Percentiles rank a stretch among this genome's conserved stretches.
These are phyloP conservation scores for Geotrichum carabidarum DNA, from an alignment of 1,139 yeast species.

Conservation along the genomic window DNA sequence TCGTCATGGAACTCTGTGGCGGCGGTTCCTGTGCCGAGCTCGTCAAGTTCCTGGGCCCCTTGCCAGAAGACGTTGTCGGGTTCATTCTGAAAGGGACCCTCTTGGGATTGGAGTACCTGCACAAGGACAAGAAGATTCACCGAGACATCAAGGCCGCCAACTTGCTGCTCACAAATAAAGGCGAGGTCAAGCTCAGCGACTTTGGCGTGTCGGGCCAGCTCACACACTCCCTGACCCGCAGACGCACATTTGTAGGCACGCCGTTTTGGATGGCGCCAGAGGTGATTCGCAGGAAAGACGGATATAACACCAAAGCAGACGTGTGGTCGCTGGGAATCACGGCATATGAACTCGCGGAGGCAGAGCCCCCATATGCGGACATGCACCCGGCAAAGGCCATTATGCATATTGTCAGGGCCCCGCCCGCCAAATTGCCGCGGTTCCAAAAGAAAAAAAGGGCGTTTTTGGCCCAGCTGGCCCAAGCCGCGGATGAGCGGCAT, in stretches of 20 bases:
- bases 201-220: slow-evolving; percentile 92
- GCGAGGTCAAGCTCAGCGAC: slow-evolving; percentile 89
- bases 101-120: slow-evolving; percentile 66
- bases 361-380: slow-evolving; percentile 63
- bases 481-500: slow-evolving; percentile 4
- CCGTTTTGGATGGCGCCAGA: slow-evolving; percentile 99
- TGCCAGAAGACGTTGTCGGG: slow-evolving; percentile 16
- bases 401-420: slow-evolving; percentile 61
- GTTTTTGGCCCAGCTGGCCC: neutral
- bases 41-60: slow-evolving; percentile 16
- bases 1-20: slow-evolving; percentile 88
- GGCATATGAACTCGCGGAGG: slow-evolving; percentile 85
- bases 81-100: slow-evolving; percentile 47
- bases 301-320: slow-evolving; percentile 84
- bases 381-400: slow-evolving; percentile 71
- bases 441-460: slow-evolving; percentile 10
- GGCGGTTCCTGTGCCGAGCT: slow-evolving; percentile 87
- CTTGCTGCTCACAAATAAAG: slow-evolving; percentile 57
- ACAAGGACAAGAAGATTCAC: slow-evolving; percentile 74
- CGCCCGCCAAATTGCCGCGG: slow-evolving; percentile 58
- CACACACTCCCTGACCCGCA: slow-evolving; percentile 65
- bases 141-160: slow-evolving; percentile 86
- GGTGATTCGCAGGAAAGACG: slow-evolving; percentile 46
- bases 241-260: slow-evolving; percentile 94
- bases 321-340: slow-evolving; percentile 88